These are phyloP conservation scores for Plantago lanceolata DNA, from an alignment of 305 asterid genomes.

Conservation along the genomic window DNA sequence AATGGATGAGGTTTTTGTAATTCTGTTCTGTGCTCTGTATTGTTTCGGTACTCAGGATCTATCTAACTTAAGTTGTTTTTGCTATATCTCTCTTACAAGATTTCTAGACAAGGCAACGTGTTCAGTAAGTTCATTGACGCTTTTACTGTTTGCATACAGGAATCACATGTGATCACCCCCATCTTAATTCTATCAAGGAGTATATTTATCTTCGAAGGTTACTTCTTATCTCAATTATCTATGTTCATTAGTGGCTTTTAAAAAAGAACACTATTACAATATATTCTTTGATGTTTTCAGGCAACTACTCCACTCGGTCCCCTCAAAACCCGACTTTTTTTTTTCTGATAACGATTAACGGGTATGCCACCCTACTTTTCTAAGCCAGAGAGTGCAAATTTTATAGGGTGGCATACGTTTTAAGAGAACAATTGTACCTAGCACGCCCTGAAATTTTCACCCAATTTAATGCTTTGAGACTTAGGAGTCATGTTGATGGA, in stretches of 20 bases:
- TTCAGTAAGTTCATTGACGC: background rate
- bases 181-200: conserved; percentile 49
- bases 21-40: no score
- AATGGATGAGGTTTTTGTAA: background rate
- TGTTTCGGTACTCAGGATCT: background rate
- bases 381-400: no score
- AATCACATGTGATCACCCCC: conserved; percentile 93
- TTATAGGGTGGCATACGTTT: no score
- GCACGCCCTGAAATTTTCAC: no score
- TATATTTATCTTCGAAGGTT: conserved; percentile 72
- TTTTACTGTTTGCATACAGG: conserved; percentile 47
- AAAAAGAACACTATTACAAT: no score
- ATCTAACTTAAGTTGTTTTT: background rate
- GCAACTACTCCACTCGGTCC: conserved; percentile 62
- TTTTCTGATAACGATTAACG: conserved; percentile 48
- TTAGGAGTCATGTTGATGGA: no score
- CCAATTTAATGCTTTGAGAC: no score
- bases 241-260: background rate
- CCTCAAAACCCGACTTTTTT: conserved; percentile 75
- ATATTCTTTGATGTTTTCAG: conserved; percentile 36
- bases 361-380: no score
- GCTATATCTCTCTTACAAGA: background rate
- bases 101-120: background rate
- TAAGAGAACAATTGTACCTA: no score
- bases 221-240: background rate